These are phyloP conservation scores for Fraxinus floribunda DNA, from an alignment of 305 asterid genomes.

Conservation along the genomic window DNA sequence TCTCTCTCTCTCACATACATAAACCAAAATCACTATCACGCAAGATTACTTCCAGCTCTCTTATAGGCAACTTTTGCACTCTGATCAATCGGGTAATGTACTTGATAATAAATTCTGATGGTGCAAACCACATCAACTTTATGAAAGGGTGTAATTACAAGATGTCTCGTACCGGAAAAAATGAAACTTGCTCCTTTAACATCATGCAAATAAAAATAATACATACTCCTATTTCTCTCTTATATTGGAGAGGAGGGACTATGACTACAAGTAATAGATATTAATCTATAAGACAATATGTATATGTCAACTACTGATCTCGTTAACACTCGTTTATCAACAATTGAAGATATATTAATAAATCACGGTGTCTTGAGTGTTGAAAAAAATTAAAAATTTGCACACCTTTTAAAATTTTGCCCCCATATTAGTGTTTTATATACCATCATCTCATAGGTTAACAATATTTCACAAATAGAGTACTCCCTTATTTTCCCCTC, in stretches of 20 bases:
- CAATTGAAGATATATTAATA: neutral
- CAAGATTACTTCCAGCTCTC: neutral
- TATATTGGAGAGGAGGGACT: neutral
- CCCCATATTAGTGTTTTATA: neutral
- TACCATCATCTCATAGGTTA: neutral
- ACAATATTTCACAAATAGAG: neutral
- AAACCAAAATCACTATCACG: neutral
- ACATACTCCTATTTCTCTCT: neutral
- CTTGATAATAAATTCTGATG: neutral
- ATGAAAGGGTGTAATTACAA: neutral
- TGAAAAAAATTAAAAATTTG: neutral
- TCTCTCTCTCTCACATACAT: neutral
- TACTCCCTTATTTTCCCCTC: neutral
- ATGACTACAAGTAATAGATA: neutral
- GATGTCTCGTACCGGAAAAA: neutral
- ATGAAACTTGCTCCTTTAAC: neutral
- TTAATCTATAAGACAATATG: neutral
- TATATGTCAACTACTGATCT: neutral
- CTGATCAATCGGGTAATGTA: neutral
- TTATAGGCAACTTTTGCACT: neutral
- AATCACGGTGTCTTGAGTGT: neutral
- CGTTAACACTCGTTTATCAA: neutral
- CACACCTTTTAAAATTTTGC: neutral
- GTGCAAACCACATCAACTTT: neutral
- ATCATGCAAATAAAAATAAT: neutral